Percentiles rank a stretch among this genome's conserved stretches.
Conservation (phyloP, 1,139 yeast genomes). For the Magnusiomyces suaveolens region DNA sequence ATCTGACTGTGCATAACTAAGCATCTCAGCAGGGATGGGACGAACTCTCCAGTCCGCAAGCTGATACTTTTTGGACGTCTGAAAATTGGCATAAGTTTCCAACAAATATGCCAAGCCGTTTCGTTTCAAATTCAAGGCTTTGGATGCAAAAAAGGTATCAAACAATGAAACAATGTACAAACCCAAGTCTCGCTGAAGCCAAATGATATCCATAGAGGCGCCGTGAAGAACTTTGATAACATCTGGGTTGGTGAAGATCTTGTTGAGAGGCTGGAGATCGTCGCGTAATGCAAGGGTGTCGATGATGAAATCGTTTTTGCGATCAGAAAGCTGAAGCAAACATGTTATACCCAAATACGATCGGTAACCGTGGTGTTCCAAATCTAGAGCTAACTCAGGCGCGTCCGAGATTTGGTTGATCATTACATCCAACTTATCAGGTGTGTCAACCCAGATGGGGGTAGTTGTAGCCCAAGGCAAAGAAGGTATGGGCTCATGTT, state of each 20-base stretch:
- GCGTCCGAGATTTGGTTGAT: conserved; percentile 41
- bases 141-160: conserved; percentile 89
- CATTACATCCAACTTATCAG: conserved; percentile 46
- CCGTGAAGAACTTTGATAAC: conserved; percentile 90
- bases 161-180: conserved; percentile 80
- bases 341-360: conserved; percentile 86
- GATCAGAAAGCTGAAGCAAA: conserved; percentile 82
- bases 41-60: conserved; percentile 94
- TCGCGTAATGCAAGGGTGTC: conserved; percentile 71
- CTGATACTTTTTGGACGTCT: conserved; percentile 89
- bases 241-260: conserved; percentile 67
- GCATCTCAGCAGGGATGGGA: conserved; percentile 71
- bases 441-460: conserved; percentile 65
- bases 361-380: conserved; percentile 92
- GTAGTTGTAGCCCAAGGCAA: conserved; percentile 56
- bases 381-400: conserved; percentile 81
- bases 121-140: conserved; percentile 64
- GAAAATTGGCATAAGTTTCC: conserved; percentile 71
- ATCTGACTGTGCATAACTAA: conserved; percentile 86
- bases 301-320: conserved; percentile 73
- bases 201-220: conserved; percentile 90
- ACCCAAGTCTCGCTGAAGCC: conserved; percentile 96
- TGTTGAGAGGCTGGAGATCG: conserved; percentile 57
- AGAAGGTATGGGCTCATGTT: conserved; percentile 45
- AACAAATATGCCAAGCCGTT: conserved; percentile 77